Percentiles rank a stretch among this genome's conserved stretches.
phyloP scores from a whole-genome alignment of 495 filamentous ascomycete species.

The Amniculicola lignicola region DNA sequence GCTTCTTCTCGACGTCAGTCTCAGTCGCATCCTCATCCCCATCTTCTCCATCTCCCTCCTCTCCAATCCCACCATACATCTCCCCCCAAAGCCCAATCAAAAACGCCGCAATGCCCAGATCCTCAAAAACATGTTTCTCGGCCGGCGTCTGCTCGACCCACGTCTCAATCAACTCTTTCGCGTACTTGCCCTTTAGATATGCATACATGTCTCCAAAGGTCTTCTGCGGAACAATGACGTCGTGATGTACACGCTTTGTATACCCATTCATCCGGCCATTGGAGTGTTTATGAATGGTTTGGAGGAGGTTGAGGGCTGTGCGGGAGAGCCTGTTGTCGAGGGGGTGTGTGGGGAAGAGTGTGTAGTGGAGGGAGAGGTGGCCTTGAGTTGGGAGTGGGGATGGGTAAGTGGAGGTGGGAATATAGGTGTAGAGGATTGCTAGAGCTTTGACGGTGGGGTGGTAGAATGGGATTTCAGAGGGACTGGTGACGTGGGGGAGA shows the following conservation, averaged over 20 bases:
- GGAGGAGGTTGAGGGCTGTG: constrained; percentile 67
- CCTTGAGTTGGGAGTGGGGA: constrained; percentile 42
- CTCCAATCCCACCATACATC: constrained; percentile 62
- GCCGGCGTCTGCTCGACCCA: constrained; percentile 90
- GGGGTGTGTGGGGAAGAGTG: constrained; percentile 51
- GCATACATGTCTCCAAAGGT: constrained; percentile 76
- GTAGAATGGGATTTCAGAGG: constrained; percentile 74
- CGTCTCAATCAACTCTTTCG: constrained; percentile 56
- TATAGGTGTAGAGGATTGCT: constrained; percentile 69
- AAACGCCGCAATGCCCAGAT: constrained; percentile 88
- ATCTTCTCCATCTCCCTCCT: background rate
- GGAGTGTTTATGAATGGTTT: constrained; percentile 73
- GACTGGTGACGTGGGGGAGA: constrained; percentile 63
- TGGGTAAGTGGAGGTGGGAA: constrained; percentile 11
- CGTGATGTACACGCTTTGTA: constrained; percentile 71
- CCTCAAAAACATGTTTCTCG: constrained; percentile 90
- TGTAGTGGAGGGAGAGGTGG: constrained; percentile 64
- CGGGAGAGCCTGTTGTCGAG: constrained; percentile 57
- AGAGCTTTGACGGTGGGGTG: constrained; percentile 71
- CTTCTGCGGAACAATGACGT: constrained; percentile 70
- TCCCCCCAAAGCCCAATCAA: constrained; percentile 86
- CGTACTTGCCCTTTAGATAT: constrained; percentile 74
- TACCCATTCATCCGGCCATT: constrained; percentile 60
- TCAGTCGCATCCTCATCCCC: background rate
- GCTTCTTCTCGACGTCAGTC: background rate